Base-by-base conservation (phyloP, 2,329 filamentous ascomycete species). In the Sporothrix inflata region DNA sequence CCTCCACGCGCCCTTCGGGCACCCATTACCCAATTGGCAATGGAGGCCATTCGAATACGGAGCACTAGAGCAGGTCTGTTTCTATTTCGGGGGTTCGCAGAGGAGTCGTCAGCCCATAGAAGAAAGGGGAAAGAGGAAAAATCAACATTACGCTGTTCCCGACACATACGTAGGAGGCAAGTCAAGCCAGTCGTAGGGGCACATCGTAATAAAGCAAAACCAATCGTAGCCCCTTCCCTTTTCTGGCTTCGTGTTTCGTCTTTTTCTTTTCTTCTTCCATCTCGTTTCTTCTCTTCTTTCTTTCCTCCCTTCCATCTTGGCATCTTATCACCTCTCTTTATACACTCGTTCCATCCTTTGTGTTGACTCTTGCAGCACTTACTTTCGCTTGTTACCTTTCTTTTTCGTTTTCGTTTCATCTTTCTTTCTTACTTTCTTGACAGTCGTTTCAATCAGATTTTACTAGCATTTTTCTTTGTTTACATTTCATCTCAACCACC, bases 161-260 rank as follows among this genome's bases (percentile, higher is more conserved):
- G 16, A 24, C 60, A 24, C 60, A 12, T 19, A 42, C 38, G 38
- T 21, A 19, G 30, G 30, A 34, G 30, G 30, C 30, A 34, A 34
- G 53, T 34, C 14, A 1, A 57, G 53, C 7, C 27, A 19, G 38
- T 24, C 38, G 38, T 19, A 14, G 60, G 16, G 16, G n/a, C 4
- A 21, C 11, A 42, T 63, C 34, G 38, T 8, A 63, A 63, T 63
- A 63, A 63, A 63, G n/a, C 38, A 63, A 63, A 63, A 42, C 38
- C 38, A 24, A 11, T 7, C n/a, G 2, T 21, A 7, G 12, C n/a
- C 60, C 60, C 11, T 63, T 45, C n/a, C 53, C 27, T 57, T 57
- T 19, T n/a, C 14, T 40, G 55, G n/a, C n/a, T 21, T 68, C 45
- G 14, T 53, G 65, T 53, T 68, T 68, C 42, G 60, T 27, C 12